These are phyloP conservation scores for Fraxinus cuspidata DNA, from an alignment of 257 asterid genomes.

Conservation along the genomic window DNA sequence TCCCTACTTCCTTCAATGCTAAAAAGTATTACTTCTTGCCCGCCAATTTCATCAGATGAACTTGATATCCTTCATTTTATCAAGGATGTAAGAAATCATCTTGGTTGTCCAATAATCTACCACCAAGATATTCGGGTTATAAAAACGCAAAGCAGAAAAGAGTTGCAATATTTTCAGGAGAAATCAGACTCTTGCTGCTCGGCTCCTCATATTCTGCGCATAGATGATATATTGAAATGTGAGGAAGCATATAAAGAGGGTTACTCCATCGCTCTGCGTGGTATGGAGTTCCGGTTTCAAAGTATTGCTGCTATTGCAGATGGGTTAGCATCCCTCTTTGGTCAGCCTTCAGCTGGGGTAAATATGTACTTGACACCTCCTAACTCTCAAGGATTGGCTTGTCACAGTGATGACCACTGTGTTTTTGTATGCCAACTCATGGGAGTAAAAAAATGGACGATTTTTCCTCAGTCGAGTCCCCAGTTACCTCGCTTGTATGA, in stretches of 20 bases:
- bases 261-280: constrained; percentile 77
- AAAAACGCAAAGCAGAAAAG: constrained; percentile 45
- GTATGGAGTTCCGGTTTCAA: constrained; percentile 64
- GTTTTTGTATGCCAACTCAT: constrained; percentile 76
- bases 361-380: constrained; percentile 85
- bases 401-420: constrained; percentile 87
- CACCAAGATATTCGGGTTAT: constrained; percentile 75
- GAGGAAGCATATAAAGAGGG: constrained; percentile 67
- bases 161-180: constrained; percentile 56
- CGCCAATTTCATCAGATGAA: constrained; percentile 68
- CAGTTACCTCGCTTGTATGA: constrained; percentile 76
- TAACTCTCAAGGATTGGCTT: constrained; percentile 75
- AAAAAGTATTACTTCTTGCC: constrained; percentile 56
- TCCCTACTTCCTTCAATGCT: constrained; percentile 52
- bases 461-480: constrained; percentile 40
- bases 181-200: constrained; percentile 30
- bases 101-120: constrained; percentile 67
- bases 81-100: constrained; percentile 49
- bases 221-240: constrained; percentile 52
- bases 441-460: constrained; percentile 63
- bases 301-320: constrained; percentile 63
- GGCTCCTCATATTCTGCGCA: constrained; percentile 36
- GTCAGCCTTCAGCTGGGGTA: constrained; percentile 84
- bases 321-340: constrained; percentile 65
- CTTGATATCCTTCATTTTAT: constrained; percentile 55